Evolutionary conservation across 2,329 filamentous ascomycete species (phyloP).

Genomic region (Microcyclospora tardicrescens): DNA sequence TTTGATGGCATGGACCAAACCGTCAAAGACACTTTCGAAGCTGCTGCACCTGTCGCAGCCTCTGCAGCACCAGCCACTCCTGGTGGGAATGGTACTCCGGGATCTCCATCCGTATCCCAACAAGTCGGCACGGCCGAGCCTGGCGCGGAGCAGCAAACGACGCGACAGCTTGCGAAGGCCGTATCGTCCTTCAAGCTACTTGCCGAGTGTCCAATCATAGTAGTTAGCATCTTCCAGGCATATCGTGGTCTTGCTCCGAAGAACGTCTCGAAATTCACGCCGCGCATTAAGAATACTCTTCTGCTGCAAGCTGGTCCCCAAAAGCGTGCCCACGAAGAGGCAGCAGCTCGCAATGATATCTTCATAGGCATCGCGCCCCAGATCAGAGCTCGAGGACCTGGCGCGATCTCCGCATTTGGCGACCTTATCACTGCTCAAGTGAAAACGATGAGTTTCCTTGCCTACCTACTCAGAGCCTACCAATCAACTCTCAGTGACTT

Average conservation of each 20-base stretch:
- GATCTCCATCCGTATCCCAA: slow-evolving; percentile 67
- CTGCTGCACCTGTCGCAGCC: slow-evolving; percentile 42
- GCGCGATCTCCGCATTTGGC: slow-evolving; percentile 59
- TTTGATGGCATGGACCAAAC: slow-evolving; percentile 92
- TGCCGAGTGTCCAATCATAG: slow-evolving; percentile 95
- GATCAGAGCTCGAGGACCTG: slow-evolving; percentile 62
- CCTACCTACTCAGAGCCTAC: slow-evolving; percentile 81
- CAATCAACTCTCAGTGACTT: slow-evolving; percentile 80
- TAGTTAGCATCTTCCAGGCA: slow-evolving; percentile 94
- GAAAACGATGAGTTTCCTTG: slow-evolving; percentile 97
- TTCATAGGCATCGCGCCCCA: slow-evolving; percentile 88
- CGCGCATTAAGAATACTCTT: slow-evolving; percentile 82
- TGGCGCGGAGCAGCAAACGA: slow-evolving; percentile 62
- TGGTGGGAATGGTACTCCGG: slow-evolving; percentile 50
- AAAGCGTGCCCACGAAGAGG: slow-evolving; percentile 79
- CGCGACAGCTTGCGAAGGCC: slow-evolving; percentile 70
- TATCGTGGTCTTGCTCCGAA: slow-evolving; percentile 66
- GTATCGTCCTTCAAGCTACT: slow-evolving; percentile 99
- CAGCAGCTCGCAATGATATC: slow-evolving; percentile 61
- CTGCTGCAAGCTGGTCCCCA: slow-evolving; percentile 84
- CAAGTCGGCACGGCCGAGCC: slow-evolving; percentile 46
- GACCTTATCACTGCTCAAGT: slow-evolving; percentile 97
- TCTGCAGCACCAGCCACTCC: slow-evolving; percentile 53
- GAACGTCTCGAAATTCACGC: slow-evolving; percentile 86
- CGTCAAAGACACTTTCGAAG: slow-evolving; percentile 90